Evolutionary conservation across 202 grass and related monocot genomes (phyloP), one percentile per base, ranked within the genome.

Genomic region (Elaeis oleifera): DNA sequence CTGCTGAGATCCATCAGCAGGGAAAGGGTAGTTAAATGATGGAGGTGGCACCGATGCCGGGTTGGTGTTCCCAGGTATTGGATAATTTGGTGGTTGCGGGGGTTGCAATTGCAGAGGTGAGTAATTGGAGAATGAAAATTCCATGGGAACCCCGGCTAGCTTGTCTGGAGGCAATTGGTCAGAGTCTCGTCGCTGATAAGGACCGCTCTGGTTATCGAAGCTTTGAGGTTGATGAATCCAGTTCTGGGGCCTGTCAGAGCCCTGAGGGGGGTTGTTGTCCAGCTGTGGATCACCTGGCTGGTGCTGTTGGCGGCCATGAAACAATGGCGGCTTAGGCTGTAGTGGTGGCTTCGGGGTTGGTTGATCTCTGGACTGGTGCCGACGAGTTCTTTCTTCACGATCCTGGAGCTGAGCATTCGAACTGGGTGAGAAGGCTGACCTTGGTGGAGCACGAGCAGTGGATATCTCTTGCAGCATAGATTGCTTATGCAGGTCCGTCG

Each of bases 391-490:
- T 53, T 90, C 87, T 51, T 90, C 86, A 59, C 71, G 79, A 64
- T 85, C 84, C 61, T 85, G 81, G 61, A 81, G 52, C 53, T 82
- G 90, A 64, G 81, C 76, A 75, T 73, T 88, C 69, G 80, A 87
- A 53, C 74, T 76, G 25, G 84, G 84, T 49, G 82, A 86, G 59
- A 84, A 76, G 56, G 75, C 86, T 59, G 18, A 23, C 50, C 79
- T 73, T 80, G 65, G 65, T 74, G 88, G 84, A 66, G 78, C 88
- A 61, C 80, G 80, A 63, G 82, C 88, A 58, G 82, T 92, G 28
- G 88, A 99, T 39, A 80, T 79, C 82, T 99, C 85, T 56, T 89
- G 88, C 67, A 81, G 77, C 55, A 86, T 68, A 63, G 54, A 80
- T 69, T 90, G 83, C 58, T 72, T 90, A 54, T 90, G 87, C 69